Conservation (phyloP, 768 basidiomycete genomes). For the Podaxis sp. region DNA sequence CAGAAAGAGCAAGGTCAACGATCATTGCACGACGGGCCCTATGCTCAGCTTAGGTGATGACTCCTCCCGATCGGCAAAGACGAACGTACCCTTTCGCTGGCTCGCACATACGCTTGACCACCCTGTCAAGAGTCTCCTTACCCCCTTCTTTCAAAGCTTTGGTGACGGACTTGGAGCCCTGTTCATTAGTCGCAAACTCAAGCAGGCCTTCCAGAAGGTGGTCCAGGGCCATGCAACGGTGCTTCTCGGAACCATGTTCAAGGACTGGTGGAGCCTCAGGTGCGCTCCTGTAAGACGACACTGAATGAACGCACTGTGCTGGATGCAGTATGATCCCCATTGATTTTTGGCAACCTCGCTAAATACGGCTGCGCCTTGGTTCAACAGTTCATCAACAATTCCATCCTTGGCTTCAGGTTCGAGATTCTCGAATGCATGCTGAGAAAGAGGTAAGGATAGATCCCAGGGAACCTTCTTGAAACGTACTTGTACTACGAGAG, state of each 20-base stretch:
- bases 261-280: conserved; percentile 50
- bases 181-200: conserved; percentile 79
- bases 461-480: background rate
- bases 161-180: conserved; percentile 84
- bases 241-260: conserved; percentile 79
- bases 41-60: conserved; percentile 10
- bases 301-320: conserved; percentile 62
- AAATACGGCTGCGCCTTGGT: conserved; percentile 66
- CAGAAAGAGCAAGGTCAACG: conserved; percentile 81
- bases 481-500: conserved; percentile 79
- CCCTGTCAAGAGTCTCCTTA: conserved; percentile 68
- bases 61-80: background rate
- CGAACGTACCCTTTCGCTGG: conserved; percentile 70
- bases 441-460: conserved; percentile 10
- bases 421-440: conserved; percentile 86
- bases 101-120: conserved; percentile 84
- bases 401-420: conserved; percentile 83
- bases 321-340: conserved; percentile 87
- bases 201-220: conserved; percentile 75
- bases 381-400: conserved; percentile 81
- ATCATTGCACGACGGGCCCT: conserved; percentile 76
- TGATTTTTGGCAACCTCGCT: conserved; percentile 82
- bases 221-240: conserved; percentile 74
- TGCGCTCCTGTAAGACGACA: background rate
- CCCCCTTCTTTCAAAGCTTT: conserved; percentile 88